Conservation (phyloP, 163 green algal species). For the Scenedesmus sp. region DNA sequence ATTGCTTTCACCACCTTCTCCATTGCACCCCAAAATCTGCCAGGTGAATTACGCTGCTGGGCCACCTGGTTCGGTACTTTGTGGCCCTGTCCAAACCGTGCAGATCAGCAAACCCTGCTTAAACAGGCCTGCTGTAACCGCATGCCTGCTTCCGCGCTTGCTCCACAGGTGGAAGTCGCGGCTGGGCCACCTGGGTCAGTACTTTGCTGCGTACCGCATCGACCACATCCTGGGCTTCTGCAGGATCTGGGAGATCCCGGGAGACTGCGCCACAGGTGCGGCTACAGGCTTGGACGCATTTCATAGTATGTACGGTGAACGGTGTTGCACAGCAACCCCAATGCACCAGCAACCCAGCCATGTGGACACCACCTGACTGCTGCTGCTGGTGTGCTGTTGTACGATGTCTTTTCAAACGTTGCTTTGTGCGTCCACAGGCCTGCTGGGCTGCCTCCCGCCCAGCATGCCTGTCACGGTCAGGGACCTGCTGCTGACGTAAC, state of each 20-base stretch:
- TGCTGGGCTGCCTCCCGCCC: constrained; percentile 92
- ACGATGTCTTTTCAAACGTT: background rate
- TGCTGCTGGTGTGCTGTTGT: background rate
- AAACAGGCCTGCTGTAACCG: too few relatives aligned
- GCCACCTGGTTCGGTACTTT: constrained; percentile 93
- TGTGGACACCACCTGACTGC: too few relatives aligned
- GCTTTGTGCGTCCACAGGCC: constrained; percentile 48
- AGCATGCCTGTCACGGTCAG: constrained; percentile 73
- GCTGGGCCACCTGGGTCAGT: constrained; percentile 85
- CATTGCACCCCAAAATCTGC: background rate
- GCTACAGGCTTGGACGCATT: background rate
- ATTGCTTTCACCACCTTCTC: background rate
- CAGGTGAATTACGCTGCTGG: constrained; percentile 72
- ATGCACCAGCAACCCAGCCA: too few relatives aligned
- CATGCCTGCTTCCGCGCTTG: too few relatives aligned
- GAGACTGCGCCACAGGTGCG: constrained; percentile 72
- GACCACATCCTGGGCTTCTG: constrained; percentile 97
- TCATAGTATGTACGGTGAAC: too few relatives aligned
- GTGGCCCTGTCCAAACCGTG: background rate
- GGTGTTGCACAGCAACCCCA: too few relatives aligned
- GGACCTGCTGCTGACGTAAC: constrained; percentile 72
- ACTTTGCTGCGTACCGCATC: constrained; percentile 95
- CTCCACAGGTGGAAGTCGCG: constrained; percentile 64
- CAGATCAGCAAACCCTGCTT: too few relatives aligned
- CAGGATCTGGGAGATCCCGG: constrained; percentile 95